Evolutionary conservation across 306 rosid genomes (phyloP), one percentile per base, ranked within the genome.

Genomic region (Pyrus communis): DNA sequence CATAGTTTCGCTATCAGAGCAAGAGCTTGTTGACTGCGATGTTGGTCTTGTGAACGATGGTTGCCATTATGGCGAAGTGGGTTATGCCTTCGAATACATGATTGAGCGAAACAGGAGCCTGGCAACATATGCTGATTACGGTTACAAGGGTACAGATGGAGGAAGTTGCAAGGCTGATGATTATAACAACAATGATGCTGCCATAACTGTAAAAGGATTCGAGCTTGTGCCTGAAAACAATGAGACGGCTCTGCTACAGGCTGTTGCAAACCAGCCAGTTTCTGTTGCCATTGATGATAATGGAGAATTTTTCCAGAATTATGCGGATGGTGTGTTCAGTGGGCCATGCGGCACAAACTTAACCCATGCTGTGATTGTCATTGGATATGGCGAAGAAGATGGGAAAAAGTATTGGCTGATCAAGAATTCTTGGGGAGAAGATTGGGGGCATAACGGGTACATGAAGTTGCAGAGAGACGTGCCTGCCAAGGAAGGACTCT

Each of bases 11-110:
- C 66, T 82, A 21, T 84, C 84, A 0, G 85, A 84, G 74, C 88
- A 87, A 80, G 87, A 87, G 73, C 83, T 87, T 22, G 84, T 82
- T 33, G 87, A 87, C 66, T 83, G 91, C 40, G 88, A 85, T 59
- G 58, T 70, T 74, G 89, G 45, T 40, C 45, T 40, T 40, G 45
- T 40, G 45, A 40, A 40, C 45, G 45, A 40, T 40, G 45, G 12
- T 40, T 42, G 45, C 45, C 45, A 42, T 42, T 42, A 42, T 42
- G 45, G 45, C 1, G 45, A 42, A 9, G 45, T 42, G 0, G 12
- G 45, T 0, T 42, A 42, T 42, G 45, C 85, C 75, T 82, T 85
- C 70, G 58, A 85, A 77, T 85, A 21, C 7, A n/a, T 79, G 78
- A 77, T 85, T 22, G 35, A 76, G 0, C 57, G 74, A 57, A 85